A percentile compares a stretch with the other conserved stretches of the same genome.
Conservation (phyloP, 2,329 filamentous ascomycete genomes). For the Ilyonectria robusta region DNA sequence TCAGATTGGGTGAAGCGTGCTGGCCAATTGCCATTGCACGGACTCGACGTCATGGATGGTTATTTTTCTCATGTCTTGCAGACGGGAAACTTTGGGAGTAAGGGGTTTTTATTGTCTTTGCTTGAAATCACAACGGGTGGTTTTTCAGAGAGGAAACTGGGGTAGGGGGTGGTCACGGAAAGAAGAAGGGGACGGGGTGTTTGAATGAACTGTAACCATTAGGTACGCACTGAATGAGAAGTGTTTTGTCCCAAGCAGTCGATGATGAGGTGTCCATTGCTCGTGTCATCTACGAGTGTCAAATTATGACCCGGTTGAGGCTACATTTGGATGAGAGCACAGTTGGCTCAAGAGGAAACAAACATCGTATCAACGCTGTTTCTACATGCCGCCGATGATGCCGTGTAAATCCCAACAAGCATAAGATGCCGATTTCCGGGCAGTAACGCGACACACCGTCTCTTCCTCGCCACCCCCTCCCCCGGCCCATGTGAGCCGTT, state of each 20-base stretch:
- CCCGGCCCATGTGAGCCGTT: background rate
- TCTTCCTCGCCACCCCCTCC: background rate
- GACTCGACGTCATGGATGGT: constrained; percentile 28
- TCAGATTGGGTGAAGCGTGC: constrained; percentile 27
- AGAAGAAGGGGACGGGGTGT: constrained; percentile 32
- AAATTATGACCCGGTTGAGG: too few species aligned
- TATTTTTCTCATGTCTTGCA: constrained; percentile 31
- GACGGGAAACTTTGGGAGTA: constrained; percentile 43
- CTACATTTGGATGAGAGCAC: too few species aligned
- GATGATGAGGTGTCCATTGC: background rate
- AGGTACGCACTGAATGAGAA: constrained; percentile 33
- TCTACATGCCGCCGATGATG: background rate
- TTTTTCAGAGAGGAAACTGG: constrained; percentile 1
- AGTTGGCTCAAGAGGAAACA: too few species aligned
- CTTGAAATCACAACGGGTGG: constrained; percentile 20
- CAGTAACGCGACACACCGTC: background rate
- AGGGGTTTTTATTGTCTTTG: constrained; percentile 43
- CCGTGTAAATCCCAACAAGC: background rate
- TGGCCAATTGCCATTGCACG: constrained; percentile 20
- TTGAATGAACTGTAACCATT: constrained; percentile 34
- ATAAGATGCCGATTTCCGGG: background rate
- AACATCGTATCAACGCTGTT: too few species aligned
- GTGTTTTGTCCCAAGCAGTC: constrained; percentile 15
- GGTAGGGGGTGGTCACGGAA: constrained; percentile 15
- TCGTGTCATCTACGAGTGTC: background rate